Conservation (phyloP, 2,329 filamentous ascomycete genomes). For the Thyridium curvatum region DNA sequence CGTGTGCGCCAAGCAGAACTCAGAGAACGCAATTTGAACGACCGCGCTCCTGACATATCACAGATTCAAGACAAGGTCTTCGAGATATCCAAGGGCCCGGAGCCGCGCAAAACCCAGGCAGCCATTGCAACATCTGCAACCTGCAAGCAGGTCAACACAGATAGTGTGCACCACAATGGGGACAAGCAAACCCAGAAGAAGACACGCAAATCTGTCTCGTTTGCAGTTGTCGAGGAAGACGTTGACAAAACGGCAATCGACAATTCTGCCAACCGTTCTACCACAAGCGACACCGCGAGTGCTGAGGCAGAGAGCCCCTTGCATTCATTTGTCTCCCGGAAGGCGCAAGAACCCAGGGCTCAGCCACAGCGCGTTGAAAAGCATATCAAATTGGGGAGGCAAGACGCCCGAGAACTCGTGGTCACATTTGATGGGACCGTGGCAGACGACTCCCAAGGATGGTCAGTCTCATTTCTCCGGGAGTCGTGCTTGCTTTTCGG, state of each 20-base stretch:
- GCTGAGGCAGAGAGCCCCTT: neutral
- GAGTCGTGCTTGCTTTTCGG: slow-evolving; percentile 18
- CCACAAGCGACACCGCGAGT: neutral
- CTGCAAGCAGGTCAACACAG: too few relatives aligned
- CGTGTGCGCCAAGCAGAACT: slow-evolving; percentile 33
- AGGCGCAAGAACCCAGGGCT: neutral
- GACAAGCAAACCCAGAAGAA: too few relatives aligned
- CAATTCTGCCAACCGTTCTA: neutral
- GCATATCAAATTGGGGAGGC: slow-evolving; percentile 12
- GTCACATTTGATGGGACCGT: slow-evolving; percentile 19
- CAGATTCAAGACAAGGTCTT: slow-evolving; percentile 15
- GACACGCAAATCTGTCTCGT: neutral
- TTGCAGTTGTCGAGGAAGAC: neutral
- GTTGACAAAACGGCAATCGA: neutral
- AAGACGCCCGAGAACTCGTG: slow-evolving; percentile 5
- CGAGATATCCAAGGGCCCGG: slow-evolving; percentile 17
- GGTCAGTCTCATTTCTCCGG: slow-evolving; percentile 15
- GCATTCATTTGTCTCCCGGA: too few relatives aligned
- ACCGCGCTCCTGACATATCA: slow-evolving; percentile 29
- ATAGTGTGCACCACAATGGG: too few relatives aligned
- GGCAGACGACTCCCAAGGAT: slow-evolving; percentile 7
- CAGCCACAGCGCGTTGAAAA: slow-evolving; percentile 12
- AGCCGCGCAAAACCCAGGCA: neutral
- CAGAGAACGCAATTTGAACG: slow-evolving; percentile 34
- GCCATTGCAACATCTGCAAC: neutral